Base-by-base conservation (phyloP, 2,329 filamentous ascomycete species). In the Penicillium sp. region DNA sequence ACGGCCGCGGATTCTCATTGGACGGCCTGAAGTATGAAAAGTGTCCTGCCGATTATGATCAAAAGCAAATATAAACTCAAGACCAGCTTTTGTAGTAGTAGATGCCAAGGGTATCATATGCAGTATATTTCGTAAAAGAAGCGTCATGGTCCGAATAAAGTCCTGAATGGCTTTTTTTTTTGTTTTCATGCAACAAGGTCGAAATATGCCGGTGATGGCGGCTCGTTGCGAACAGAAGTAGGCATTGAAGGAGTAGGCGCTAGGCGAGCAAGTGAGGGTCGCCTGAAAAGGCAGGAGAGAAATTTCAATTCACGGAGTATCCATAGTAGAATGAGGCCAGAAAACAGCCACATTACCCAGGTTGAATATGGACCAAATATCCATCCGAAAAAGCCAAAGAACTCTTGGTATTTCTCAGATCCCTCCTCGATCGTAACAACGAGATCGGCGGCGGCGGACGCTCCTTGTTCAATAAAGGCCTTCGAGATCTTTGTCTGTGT, bases 391-490 rank as follows among this genome's bases (percentile, higher is more conserved):
- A 5, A 66, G 15, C 29, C 15, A 26, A 23, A 7, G 38, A 19
- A 7, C 1, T 64, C 61, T 54, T 67, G 67, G 58, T 70, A 71
- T 60, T 65, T 72, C 5, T 56, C 46, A 1, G 70, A 58, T 23
- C 72, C 66, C 30, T 73, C 73, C 5, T 78, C 71, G n/a, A 78
- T 66, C 31, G 70, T 65, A 15, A 69, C 58, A 44, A 76, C 72
- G 1, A 78, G 51, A 56, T 76, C 73, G 5, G 71, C 71, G 45
- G 74, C 71, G 5, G 69, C 64, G 7, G 67, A 61, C 6, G 65
- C 65, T n/a, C 70, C 58, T 54, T 70, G 70, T 17, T 75, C 74
- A 23, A 78, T 57, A 30, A 78, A 62, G n/a, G 72, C 68, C 49
- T 75, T 69, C 0, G 71, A 74, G 7, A 76, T 62, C 48, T 69